Percentiles rank a stretch among this genome's conserved stretches.
phyloP scores from a whole-genome alignment of 2,329 filamentous ascomycete genomes.

The Exutisphaerella laricina region DNA sequence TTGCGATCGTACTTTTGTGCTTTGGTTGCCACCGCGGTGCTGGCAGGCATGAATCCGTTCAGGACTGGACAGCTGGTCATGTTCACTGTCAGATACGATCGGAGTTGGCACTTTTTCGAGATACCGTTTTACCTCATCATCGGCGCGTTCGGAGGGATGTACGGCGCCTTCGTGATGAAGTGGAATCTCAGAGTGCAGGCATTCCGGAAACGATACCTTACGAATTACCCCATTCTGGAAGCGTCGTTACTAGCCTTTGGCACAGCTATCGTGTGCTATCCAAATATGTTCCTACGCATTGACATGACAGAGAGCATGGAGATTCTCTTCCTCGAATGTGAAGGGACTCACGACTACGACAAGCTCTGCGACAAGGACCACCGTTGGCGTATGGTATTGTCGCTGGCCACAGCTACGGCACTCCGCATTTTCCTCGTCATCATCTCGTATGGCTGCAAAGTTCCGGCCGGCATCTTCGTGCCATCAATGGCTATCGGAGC shows the following conservation, averaged over 20 bases:
- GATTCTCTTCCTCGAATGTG: conserved; percentile 90
- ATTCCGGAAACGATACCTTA: conserved; percentile 88
- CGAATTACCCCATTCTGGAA: conserved; percentile 77
- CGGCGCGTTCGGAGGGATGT: conserved; percentile 87
- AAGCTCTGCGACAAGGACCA: conserved; percentile 77
- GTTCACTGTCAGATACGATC: conserved; percentile 96
- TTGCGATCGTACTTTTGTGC: conserved; percentile 99
- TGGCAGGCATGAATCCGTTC: conserved; percentile 96
- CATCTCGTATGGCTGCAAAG: conserved; percentile 95
- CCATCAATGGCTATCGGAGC: conserved; percentile 97
- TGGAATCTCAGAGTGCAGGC: conserved; percentile 90
- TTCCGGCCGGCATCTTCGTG: conserved; percentile 95
- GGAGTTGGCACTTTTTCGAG: conserved; percentile 97
- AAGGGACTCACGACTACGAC: conserved; percentile 80
- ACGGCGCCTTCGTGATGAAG: conserved; percentile 95
- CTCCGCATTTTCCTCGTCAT: conserved; percentile 81
- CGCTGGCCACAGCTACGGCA: conserved; percentile 71
- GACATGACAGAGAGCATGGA: conserved; percentile 99
- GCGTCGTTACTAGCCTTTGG: conserved; percentile 74
- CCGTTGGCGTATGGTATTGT: conserved; percentile 71
- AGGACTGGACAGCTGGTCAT: conserved; percentile 96
- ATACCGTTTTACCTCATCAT: conserved; percentile 86
- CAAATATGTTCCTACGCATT: conserved; percentile 88
- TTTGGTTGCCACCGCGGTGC: conserved; percentile 83
- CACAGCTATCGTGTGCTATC: conserved; percentile 92